Percentiles rank a stretch among this genome's conserved stretches.
Conservation (phyloP, 73 alveolate genomes). For the Paramecium pentaurelia region DNA sequence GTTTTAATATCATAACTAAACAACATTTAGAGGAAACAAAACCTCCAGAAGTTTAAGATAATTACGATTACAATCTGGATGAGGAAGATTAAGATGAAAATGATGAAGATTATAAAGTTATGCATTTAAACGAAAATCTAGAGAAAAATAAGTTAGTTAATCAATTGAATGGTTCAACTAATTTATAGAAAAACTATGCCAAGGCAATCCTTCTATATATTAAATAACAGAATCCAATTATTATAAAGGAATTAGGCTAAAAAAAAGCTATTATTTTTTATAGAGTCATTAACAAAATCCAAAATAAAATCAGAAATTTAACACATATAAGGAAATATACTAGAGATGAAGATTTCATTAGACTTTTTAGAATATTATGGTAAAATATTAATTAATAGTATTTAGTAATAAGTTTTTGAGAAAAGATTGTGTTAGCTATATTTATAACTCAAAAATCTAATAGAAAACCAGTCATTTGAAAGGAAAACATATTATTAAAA, state of each 20-base stretch:
- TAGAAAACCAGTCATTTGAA: neutral
- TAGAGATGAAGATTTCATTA: neutral
- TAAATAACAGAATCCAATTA: neutral
- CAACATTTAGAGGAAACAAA: neutral
- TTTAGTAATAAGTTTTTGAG: neutral
- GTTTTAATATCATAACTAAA: neutral
- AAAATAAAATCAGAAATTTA: neutral
- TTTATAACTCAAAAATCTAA: conserved; percentile 4
- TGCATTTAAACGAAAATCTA: neutral
- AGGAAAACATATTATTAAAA: neutral
- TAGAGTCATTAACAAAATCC: neutral
- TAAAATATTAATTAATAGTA: neutral
- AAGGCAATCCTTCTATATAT: neutral
- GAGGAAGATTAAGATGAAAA: neutral
- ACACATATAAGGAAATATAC: neutral
- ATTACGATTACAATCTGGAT: neutral
- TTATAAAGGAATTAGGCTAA: neutral
- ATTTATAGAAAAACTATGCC: neutral
- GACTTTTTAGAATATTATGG: neutral
- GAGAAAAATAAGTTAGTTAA: neutral
- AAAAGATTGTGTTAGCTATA: neutral
- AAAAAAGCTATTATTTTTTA: neutral
- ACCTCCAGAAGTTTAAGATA: neutral
- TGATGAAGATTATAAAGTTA: neutral
- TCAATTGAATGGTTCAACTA: neutral